Conservation (phyloP, 1,284 basidiomycete genomes). For the Bjerkandera adusta region DNA sequence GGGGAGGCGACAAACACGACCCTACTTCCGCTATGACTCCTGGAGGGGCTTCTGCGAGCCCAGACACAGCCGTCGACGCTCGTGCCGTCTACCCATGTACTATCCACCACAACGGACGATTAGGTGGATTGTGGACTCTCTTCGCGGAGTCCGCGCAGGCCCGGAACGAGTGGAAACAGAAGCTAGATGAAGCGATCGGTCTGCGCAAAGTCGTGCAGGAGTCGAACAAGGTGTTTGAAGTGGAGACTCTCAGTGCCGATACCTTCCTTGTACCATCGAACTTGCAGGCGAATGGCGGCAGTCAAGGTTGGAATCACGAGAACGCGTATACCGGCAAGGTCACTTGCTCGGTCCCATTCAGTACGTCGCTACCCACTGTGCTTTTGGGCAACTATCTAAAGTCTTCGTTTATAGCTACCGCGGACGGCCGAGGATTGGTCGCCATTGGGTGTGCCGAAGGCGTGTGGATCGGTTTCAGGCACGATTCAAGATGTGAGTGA, state of each 20-base stretch:
- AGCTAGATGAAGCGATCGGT: slow-evolving; percentile 85
- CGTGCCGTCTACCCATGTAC: slow-evolving; percentile 81
- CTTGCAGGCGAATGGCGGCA: slow-evolving; percentile 28
- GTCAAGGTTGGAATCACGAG: slow-evolving; percentile 66
- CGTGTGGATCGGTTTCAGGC: slow-evolving; percentile 94
- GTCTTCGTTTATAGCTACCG: slow-evolving; percentile 46
- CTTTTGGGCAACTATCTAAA: too few relatives aligned
- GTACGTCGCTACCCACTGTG: slow-evolving; percentile 45
- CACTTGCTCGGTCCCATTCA: slow-evolving; percentile 91
- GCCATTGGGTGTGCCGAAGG: slow-evolving; percentile 95
- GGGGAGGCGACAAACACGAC: slow-evolving; percentile 33
- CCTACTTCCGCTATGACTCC: slow-evolving; percentile 27
- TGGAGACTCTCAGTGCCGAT: slow-evolving; percentile 82
- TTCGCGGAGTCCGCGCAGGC: slow-evolving; percentile 81
- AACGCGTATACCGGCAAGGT: slow-evolving; percentile 84
- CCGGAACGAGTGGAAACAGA: slow-evolving; percentile 85
- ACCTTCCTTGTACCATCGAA: slow-evolving; percentile 77
- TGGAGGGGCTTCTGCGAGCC: slow-evolving; percentile 29
- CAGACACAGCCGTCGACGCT: slow-evolving; percentile 56
- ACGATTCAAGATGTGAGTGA: slow-evolving; percentile 76
- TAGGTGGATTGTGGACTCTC: slow-evolving; percentile 80
- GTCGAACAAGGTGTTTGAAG: slow-evolving; percentile 89
- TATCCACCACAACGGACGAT: slow-evolving; percentile 80
- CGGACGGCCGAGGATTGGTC: slow-evolving; percentile 81
- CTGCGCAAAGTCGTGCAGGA: slow-evolving; percentile 87